These are phyloP conservation scores for Clausena lansium DNA, from an alignment of 345 rosid species.

Conservation along the genomic window DNA sequence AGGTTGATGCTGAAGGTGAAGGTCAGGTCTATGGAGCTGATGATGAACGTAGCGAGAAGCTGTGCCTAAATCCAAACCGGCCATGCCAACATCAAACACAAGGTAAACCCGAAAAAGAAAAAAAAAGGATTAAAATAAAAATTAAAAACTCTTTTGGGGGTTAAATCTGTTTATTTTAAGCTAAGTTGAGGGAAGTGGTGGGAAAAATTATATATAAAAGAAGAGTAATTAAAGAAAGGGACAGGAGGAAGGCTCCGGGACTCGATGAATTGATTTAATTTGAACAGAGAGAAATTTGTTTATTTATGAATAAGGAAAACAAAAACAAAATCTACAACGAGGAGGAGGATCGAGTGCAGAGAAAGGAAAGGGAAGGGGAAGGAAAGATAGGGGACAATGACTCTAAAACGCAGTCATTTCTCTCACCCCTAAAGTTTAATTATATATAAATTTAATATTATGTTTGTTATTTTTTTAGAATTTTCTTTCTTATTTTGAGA, in stretches of 20 bases:
- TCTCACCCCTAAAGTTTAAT: conserved; percentile 5
- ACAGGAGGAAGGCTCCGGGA: conserved; percentile 16
- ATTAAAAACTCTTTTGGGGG: conserved; percentile 30
- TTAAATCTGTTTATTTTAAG: conserved; percentile 23
- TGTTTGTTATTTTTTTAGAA: neutral
- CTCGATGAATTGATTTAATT: conserved; percentile 13
- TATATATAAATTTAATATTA: neutral
- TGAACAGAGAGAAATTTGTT: neutral
- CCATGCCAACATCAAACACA: conserved; percentile 43
- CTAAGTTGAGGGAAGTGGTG: neutral
- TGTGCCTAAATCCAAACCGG: conserved; percentile 68
- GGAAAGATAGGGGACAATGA: neutral
- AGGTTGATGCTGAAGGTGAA: conserved; percentile 55
- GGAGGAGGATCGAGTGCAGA: conserved; percentile 19
- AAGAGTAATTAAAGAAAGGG: conserved; percentile 9
- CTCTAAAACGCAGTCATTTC: conserved; percentile 21
- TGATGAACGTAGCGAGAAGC: conserved; percentile 53
- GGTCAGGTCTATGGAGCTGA: conserved; percentile 53
- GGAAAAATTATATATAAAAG: conserved; percentile 21
- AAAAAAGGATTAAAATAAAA: conserved; percentile 21
- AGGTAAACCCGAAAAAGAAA: conserved; percentile 25
- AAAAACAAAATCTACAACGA: neutral
- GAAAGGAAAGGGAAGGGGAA: conserved; percentile 12
- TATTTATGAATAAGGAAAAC: neutral
- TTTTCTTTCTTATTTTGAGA: neutral